A percentile compares a stretch with the other conserved stretches of the same genome.
These are phyloP conservation scores for Podospora conica DNA, from an alignment of 495 filamentous ascomycete genomes.

Conservation along the genomic window DNA sequence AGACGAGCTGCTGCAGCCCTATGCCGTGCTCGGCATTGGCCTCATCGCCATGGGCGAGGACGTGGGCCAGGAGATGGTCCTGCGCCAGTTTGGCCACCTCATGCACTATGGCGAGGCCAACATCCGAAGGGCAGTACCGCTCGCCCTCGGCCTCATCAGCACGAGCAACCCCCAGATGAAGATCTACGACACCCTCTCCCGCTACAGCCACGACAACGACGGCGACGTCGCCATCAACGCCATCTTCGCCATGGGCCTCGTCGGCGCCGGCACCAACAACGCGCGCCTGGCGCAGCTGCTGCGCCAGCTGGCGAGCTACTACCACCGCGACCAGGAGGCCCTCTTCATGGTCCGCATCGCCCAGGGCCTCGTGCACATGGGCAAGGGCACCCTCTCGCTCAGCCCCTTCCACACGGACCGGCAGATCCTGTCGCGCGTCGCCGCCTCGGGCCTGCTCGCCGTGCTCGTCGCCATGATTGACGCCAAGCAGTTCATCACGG, in stretches of 20 bases:
- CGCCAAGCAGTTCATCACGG: conserved; percentile 88
- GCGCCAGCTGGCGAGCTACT: conserved; percentile 92
- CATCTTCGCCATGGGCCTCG: conserved; percentile 97
- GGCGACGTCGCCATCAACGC: conserved; percentile 97
- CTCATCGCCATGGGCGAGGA: conserved; percentile 98
- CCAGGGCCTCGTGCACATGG: conserved; percentile 96
- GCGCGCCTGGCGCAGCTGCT: conserved; percentile 91
- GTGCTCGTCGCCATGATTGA: conserved; percentile 90
- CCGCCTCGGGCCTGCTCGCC: conserved; percentile 81
- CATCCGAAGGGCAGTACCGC: conserved; percentile 89
- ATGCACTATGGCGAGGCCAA: conserved; percentile 99
- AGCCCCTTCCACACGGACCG: conserved; percentile 98
- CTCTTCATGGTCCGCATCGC: conserved; percentile 99
- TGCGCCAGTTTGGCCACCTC: conserved; percentile 93
- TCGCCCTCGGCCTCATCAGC: conserved; percentile 96
- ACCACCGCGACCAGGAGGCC: conserved; percentile 90
- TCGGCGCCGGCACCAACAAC: conserved; percentile 97
- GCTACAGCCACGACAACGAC: conserved; percentile 98
- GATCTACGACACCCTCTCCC: conserved; percentile 96
- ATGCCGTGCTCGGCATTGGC: conserved; percentile 89
- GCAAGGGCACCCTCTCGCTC: conserved; percentile 92
- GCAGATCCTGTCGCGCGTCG: conserved; percentile 86
- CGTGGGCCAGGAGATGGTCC: conserved; percentile 96
- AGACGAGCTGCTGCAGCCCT: conserved; percentile 89
- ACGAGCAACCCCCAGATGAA: conserved; percentile 99